Base-by-base conservation (phyloP, 2,329 filamentous ascomycete genomes). In the Xylaria sp. region DNA sequence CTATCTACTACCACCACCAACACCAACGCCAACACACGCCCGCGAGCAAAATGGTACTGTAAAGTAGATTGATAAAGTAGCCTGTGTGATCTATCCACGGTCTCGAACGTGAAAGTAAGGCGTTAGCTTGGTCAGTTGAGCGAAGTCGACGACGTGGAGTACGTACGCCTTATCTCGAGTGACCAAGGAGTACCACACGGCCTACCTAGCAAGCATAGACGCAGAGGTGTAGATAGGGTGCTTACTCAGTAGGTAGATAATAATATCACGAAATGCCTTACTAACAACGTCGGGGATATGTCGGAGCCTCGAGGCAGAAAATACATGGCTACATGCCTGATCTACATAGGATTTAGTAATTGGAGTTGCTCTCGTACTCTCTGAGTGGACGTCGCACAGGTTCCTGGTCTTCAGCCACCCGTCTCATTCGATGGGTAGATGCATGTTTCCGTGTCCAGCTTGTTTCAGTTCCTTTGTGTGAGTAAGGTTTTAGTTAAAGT, bases 231-330 rank as follows among this genome's bases (percentile, higher is more conserved):
- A 36, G 33, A 10, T 36, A 36, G 33, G 33, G 7, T 9, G 33
- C 8, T 36, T 9, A 10, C 1, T 36, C 7, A 10, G 33, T 8
- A 36, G 4, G 33, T 10, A 52, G 28, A 12, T 52, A 31, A 7
- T n/a, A 18, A 5, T 18, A n/a, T 46, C 2, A 18, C 28, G 20
- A 18, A 7, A 28, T 20, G 28, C 52, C 52, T 33, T 55, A 36
- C 41, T n/a, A n/a, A 46, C 41, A 15, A 46, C 13, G 18, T 6
- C 52, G 52, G 52, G 13, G 31, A 25, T 23, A 20, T 15, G 20
- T 56, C 52, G 52, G 31, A 56, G 52, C 31, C 52, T 36, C 31
- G 31, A 56, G 52, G 52, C 31, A 39, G 31, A 39, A 56, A 15
- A 25, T 46, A 46, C 46, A 23, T 13, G 2, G 12, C 10, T 49